A percentile compares a stretch with the other conserved stretches of the same genome.
These are phyloP conservation scores for Phialophora verrucosa DNA, from an alignment of 2,329 filamentous ascomycete genomes.

Conservation along the genomic window DNA sequence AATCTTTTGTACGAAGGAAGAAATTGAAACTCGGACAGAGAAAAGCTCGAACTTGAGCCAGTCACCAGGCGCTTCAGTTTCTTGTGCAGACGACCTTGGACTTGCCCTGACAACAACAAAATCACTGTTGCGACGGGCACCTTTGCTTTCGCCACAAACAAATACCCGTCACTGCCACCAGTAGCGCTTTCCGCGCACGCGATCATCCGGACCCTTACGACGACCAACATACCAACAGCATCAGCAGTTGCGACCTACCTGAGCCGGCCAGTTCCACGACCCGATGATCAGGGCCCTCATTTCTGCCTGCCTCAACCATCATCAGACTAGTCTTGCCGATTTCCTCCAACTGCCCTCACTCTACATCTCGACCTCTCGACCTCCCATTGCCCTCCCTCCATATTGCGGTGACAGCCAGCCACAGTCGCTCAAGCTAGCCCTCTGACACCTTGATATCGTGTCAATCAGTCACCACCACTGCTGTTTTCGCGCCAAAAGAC, in stretches of 20 bases:
- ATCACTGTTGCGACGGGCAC: slow-evolving; percentile 2
- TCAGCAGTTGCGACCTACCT: slow-evolving; percentile 12
- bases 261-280: slow-evolving; percentile 13
- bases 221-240: slow-evolving; percentile 8
- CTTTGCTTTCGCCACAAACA: slow-evolving; percentile 26
- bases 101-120: not conserved
- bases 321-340: slow-evolving; percentile 11
- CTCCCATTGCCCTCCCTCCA: slow-evolving; percentile 17
- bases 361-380: slow-evolving; percentile 5
- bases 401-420: slow-evolving; percentile 18
- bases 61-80: not conserved
- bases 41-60: not conserved
- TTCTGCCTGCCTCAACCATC: slow-evolving; percentile 5
- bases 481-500: not conserved
- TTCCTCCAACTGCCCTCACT: not conserved
- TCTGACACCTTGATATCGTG: slow-evolving; percentile 1
- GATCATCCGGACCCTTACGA: slow-evolving; percentile 17
- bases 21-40: slow-evolving; percentile 16
- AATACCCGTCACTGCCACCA: slow-evolving; percentile 15
- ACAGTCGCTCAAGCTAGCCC: not conserved
- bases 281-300: slow-evolving; percentile 12
- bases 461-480: not conserved
- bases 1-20: not conserved
- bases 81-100: not conserved
- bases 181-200: slow-evolving; percentile 16